Conservation (phyloP, 1,284 basidiomycete species). For the Papiliotrema nemorosa region DNA sequence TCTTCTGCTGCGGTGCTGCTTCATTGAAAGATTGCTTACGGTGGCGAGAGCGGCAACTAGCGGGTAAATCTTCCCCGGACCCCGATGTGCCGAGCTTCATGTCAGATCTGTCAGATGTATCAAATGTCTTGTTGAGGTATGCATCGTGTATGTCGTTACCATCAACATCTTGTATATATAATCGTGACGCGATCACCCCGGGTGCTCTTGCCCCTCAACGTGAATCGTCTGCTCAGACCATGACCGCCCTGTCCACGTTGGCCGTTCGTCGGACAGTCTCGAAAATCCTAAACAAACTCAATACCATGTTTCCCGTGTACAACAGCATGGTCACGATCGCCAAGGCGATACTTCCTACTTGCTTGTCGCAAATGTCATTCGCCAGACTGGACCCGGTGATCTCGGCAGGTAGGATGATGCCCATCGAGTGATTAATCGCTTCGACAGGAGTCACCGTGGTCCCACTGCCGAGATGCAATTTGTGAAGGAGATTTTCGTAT, state of each 20-base stretch:
- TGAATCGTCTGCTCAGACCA: not conserved
- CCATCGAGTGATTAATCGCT: constrained; percentile 16
- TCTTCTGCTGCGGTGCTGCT: no score
- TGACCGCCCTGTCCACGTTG: constrained; percentile 22
- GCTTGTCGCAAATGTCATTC: constrained; percentile 44
- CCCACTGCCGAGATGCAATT: not conserved
- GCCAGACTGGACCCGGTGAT: constrained; percentile 15
- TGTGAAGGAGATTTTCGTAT: constrained; percentile 20
- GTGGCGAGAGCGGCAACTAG: no score
- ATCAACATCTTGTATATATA: no score
- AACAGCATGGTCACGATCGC: constrained; percentile 41
- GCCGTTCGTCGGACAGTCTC: constrained; percentile 49
- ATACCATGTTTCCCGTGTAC: constrained; percentile 50
- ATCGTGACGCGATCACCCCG: no score
- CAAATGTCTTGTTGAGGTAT: no score
- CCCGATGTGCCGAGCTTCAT: no score
- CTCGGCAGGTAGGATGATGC: constrained; percentile 21
- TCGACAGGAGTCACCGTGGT: constrained; percentile 4
- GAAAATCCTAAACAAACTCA: constrained; percentile 53
- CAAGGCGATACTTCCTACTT: constrained; percentile 47
- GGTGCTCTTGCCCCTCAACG: no score
- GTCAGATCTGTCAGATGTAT: no score
- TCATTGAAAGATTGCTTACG: no score
- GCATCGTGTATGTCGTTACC: no score
- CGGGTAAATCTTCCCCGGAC: not conserved